Evolutionary conservation across 1,284 basidiomycete species (phyloP).

Genomic region (Amylostereum areolatum): DNA sequence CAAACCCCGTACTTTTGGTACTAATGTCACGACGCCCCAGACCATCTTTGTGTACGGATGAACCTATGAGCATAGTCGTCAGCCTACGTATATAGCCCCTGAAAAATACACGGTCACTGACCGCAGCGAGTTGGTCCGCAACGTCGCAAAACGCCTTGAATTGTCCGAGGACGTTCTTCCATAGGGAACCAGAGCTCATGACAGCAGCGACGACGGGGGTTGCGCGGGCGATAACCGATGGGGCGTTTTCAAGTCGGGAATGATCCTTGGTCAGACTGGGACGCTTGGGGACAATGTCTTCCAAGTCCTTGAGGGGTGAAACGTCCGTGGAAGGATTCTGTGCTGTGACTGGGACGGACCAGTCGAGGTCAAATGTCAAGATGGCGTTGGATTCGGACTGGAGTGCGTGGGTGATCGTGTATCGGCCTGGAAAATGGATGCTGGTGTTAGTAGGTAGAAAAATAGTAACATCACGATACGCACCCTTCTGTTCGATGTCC

Average conservation of each 20-base stretch:
- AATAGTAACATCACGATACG: no score
- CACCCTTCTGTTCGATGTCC: neutral
- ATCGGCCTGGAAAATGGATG: no score
- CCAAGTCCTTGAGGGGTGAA: neutral
- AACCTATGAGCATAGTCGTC: slow-evolving; percentile 8
- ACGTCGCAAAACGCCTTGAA: slow-evolving; percentile 1
- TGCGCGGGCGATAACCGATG: neutral
- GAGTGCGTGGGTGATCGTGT: no score
- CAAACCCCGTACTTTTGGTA: slow-evolving; percentile 9
- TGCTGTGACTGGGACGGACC: neutral
- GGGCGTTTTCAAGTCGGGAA: neutral
- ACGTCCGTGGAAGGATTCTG: neutral
- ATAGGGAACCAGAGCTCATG: neutral
- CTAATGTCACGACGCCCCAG: slow-evolving; percentile 9
- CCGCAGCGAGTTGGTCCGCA: slow-evolving; percentile 1
- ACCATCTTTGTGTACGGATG: slow-evolving; percentile 17
- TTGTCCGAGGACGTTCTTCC: neutral
- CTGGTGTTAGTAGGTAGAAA: no score
- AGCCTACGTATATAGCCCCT: neutral
- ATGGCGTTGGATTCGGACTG: no score
- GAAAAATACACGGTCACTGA: neutral
- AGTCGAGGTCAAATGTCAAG: no score
- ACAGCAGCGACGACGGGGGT: neutral
- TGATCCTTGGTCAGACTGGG: neutral
- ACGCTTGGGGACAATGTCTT: neutral